Evolutionary conservation across 768 basidiomycete genomes (phyloP), one percentile per base, ranked within the genome.

Genomic region (Lanmaoa rubissima): DNA sequence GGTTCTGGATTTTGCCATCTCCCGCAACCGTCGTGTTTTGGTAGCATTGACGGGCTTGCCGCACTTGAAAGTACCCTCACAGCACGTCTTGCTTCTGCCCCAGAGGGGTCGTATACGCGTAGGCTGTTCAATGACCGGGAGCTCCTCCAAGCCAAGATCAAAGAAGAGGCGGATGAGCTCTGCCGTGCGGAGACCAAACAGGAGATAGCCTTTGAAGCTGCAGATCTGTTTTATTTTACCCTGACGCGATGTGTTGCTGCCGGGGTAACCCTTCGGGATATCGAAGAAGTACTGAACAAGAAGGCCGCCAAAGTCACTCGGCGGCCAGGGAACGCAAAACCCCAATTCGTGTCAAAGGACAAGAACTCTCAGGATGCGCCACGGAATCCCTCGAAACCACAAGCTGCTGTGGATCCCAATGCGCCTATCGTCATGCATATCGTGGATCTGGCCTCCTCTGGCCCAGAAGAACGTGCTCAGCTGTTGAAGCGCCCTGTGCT

Each of bases 91-190:
- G 74, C 75, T 35, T 80, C 82, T 26, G 93, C 96, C 0, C 94
- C 94, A 0, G 86, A 87, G 62, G 94, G 94, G 6, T 94, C 92
- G 1, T 99, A 99, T 73, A 98, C 97, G 17, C 84, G 81, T 49
- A 78, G 92, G 51, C 75, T 99, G 28, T 97, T 98, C 74, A 78
- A 81, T 41, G 92, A 98, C 68, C 75, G 87, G 6, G 81, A 79
- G 45, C 79, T 99, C n/a, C 77, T 98, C 44, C 82, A 79, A 45
- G 88, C 94, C 50, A 99, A 99, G 78, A 94, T 99, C 61, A 92
- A 90, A 86, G 97, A 99, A 73, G 97, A 99, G 71, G 97, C 97
- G 0, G 92, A 96, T 64, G 97, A 99, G 72, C 81, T 99, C n/a
- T 96, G 94, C 69, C 79, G 79, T 17, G 92, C 92, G 24, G 77